These are phyloP conservation scores for Trichoderma atroviride DNA, from an alignment of 2,329 filamentous ascomycete species.

Conservation along the genomic window DNA sequence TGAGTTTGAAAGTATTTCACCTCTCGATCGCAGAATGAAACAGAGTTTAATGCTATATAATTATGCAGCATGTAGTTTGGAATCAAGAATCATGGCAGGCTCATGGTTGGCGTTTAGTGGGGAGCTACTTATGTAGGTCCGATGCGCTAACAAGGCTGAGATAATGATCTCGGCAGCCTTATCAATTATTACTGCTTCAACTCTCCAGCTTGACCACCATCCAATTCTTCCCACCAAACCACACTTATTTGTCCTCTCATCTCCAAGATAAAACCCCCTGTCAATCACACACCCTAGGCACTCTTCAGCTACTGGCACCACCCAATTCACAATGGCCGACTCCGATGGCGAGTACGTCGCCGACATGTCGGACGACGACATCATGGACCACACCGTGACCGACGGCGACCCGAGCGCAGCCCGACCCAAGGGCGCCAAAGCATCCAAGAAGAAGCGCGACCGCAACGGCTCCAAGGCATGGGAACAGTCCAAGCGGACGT, in stretches of 20 bases:
- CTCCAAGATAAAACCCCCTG: background rate
- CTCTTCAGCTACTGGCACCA: background rate
- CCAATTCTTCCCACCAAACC: background rate
- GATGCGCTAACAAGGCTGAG: constrained; percentile 28
- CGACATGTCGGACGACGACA: constrained; percentile 67
- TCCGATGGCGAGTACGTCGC: constrained; percentile 72
- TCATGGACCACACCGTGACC: constrained; percentile 53
- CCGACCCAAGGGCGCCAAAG: constrained; percentile 35
- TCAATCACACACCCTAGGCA: background rate
- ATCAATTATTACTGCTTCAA: constrained; percentile 1
- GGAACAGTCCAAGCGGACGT: constrained; percentile 68
- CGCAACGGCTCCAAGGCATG: constrained; percentile 58
- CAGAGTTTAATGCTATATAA: background rate
- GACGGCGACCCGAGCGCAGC: constrained; percentile 38
- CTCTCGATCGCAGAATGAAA: background rate
- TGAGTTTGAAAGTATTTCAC: background rate
- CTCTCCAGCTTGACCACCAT: background rate
- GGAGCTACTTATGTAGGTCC: constrained; percentile 8
- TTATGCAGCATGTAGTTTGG: background rate
- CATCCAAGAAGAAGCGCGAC: constrained; percentile 40
- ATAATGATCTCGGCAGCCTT: constrained; percentile 24
- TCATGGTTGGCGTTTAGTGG: constrained; percentile 7
- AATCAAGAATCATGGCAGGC: background rate
- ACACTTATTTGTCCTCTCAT: background rate
- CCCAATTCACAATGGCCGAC: constrained; percentile 60